Evolutionary conservation across 495 filamentous ascomycete species (phyloP), one percentile per base, ranked within the genome.

Genomic region (Pseudevernia furfuracea): DNA sequence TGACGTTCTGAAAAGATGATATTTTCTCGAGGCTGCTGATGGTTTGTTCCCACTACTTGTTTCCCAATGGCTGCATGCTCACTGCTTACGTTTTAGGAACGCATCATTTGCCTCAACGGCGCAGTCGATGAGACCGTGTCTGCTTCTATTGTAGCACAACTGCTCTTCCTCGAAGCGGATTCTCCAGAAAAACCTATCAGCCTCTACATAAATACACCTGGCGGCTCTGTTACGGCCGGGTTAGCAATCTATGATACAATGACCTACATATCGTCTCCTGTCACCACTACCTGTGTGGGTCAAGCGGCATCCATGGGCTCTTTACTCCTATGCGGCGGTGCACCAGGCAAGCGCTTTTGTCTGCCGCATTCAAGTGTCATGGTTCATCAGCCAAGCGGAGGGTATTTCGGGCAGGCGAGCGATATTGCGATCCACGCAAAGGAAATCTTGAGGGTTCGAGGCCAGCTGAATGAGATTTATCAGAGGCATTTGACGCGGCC

Each of bases 181-280:
- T 90, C 90, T 76, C 94, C 93, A 9, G 79, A 91, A 65, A 96
- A 96, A 74, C 86, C 91, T 37, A 97, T 98, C 63, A 91, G 89
- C 63, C 89, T 98, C 68, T 98, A 98, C 76, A 97, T 98, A 76
- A 95, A 98, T 76, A 93, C 90, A 0, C 95, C 95, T 4, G 94
- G 94, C 37, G 94, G 94, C 39, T 91, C 88, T n/a, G 94, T 98
- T 46, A 97, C 93, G 60, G 92, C 90, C 0, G 87, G 94, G 9
- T 82, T 98, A 37, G 92, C 94, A 56, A 97, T 98, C 72, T 98
- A 98, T 80, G 94, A 98, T 75, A 97, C 95, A 58, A 98, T 98
- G 93, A 87, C 87, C 65, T 98, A 97, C 77, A 97, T 98, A 76
- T 85, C 85, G 65, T 89, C 89, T 7, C 90, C 94, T 14, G 91